These are phyloP conservation scores for Suillus clintonianus DNA, from an alignment of 768 basidiomycete species.

Conservation along the genomic window DNA sequence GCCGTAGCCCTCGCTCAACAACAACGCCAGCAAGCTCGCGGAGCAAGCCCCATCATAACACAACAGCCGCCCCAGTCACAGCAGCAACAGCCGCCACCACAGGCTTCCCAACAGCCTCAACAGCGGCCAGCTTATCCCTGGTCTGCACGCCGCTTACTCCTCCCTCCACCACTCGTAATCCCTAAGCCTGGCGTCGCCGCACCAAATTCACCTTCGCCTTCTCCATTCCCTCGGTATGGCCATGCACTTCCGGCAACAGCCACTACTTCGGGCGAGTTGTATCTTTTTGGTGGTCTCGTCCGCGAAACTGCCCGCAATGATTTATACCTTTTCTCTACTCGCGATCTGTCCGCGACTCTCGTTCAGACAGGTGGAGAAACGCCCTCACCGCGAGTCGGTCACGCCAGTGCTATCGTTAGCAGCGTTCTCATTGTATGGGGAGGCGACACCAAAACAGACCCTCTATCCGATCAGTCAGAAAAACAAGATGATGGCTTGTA, in stretches of 20 bases:
- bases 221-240: slow-evolving; percentile 96
- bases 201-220: slow-evolving; percentile 73
- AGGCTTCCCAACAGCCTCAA: slow-evolving; percentile 31
- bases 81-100: slow-evolving; percentile 29
- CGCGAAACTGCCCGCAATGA: slow-evolving; percentile 89
- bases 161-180: slow-evolving; percentile 67
- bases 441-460: slow-evolving; percentile 89
- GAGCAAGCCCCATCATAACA: slow-evolving; percentile 28
- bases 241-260: slow-evolving; percentile 85
- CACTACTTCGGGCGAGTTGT: slow-evolving; percentile 84
- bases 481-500: slow-evolving; percentile 92
- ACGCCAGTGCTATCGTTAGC: slow-evolving; percentile 93
- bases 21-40: slow-evolving; percentile 39
- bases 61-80: slow-evolving; percentile 30
- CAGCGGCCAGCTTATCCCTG: slow-evolving; percentile 77
- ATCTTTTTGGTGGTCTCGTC: slow-evolving; percentile 96
- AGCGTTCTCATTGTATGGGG: slow-evolving; percentile 98
- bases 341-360: slow-evolving; percentile 76
- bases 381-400: slow-evolving; percentile 91
- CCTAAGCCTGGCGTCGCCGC: slow-evolving; percentile 64
- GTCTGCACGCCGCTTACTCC: slow-evolving; percentile 72
- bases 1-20: slow-evolving; percentile 30
- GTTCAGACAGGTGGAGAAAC: slow-evolving; percentile 88
- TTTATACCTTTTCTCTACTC: slow-evolving; percentile 85
- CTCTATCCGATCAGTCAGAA: slow-evolving; percentile 59